Conservation (phyloP, 768 basidiomycete species). For the Galerina sulciceps region DNA sequence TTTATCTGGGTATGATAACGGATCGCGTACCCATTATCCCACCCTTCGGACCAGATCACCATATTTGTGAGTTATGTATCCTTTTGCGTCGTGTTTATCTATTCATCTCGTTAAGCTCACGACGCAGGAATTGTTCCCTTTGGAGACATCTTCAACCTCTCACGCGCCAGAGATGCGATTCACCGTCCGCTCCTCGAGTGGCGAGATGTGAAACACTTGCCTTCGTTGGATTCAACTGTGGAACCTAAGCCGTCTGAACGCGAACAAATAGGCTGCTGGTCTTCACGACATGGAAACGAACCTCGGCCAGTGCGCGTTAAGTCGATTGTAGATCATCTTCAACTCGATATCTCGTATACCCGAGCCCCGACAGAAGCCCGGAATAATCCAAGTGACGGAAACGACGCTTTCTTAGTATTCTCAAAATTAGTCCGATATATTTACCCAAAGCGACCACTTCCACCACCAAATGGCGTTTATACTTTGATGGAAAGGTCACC, state of each 20-base stretch:
- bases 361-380: conserved; percentile 31
- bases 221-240: conserved; percentile 18
- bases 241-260: conserved; percentile 9
- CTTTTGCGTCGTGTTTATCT: not conserved
- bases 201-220: conserved; percentile 46
- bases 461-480: conserved; percentile 18
- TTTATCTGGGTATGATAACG: conserved; percentile 50
- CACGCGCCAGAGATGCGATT: conserved; percentile 36
- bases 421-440: conserved; percentile 34
- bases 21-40: conserved; percentile 51
- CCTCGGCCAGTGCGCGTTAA: conserved; percentile 22
- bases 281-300: conserved; percentile 26
- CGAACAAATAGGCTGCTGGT: conserved; percentile 38
- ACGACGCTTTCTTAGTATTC: conserved; percentile 27
- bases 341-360: conserved; percentile 40
- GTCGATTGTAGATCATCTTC: conserved; percentile 29
- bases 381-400: conserved; percentile 18
- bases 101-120: not conserved
- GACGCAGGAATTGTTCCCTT: conserved; percentile 37
- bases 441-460: conserved; percentile 26
- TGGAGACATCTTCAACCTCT: conserved; percentile 48
- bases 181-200: conserved; percentile 50
- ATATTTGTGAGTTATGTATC: conserved; percentile 31
- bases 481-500: conserved; percentile 32
- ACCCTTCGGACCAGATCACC: conserved; percentile 47